Conservation (phyloP, 176 grass and related monocot genomes). For the Eremochloa ophiuroides region DNA sequence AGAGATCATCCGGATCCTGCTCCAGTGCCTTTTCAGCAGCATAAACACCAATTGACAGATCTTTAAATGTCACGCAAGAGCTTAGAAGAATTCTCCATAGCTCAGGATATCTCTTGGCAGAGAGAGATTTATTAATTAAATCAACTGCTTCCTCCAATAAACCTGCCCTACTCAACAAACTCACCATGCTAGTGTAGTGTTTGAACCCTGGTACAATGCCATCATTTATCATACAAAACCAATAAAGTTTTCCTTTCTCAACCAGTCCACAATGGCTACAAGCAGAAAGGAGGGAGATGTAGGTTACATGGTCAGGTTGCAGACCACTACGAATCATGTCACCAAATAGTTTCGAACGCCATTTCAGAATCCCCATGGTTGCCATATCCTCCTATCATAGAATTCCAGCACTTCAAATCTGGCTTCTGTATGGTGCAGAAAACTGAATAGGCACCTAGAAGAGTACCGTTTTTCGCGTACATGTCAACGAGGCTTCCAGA, state of each 20-base stretch:
- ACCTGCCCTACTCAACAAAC: conserved; percentile 66
- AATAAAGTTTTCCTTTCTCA: conserved; percentile 86
- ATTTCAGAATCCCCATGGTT: conserved; percentile 61
- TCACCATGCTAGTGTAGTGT: conserved; percentile 90
- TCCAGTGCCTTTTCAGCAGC: conserved; percentile 43
- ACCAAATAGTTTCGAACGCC: conserved; percentile 72
- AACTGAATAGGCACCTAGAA: conserved; percentile 39
- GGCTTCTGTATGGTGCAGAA: conserved; percentile 52
- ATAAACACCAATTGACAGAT: conserved; percentile 49
- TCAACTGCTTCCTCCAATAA: conserved; percentile 69
- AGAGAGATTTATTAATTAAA: conserved; percentile 57
- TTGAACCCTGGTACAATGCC: conserved; percentile 63
- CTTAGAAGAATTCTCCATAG: conserved; percentile 87
- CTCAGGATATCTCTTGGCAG: conserved; percentile 55
- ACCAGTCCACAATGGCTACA: conserved; percentile 65
- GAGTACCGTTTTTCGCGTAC: conserved; percentile 77
- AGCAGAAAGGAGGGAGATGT: conserved; percentile 78
- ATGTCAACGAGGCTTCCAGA: conserved; percentile 81
- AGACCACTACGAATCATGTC: conserved; percentile 59
- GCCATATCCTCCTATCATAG: conserved; percentile 76
- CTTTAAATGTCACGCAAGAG: conserved; percentile 63
- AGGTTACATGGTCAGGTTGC: conserved; percentile 79
- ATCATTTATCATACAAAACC: conserved; percentile 74
- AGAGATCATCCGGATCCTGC: conserved; percentile 59
- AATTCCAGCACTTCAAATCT: conserved; percentile 95